A percentile compares a stretch with the other conserved stretches of the same genome.
phyloP scores from a whole-genome alignment of 768 basidiomycete genomes.

The Phlebiopsis flavidoalba region DNA sequence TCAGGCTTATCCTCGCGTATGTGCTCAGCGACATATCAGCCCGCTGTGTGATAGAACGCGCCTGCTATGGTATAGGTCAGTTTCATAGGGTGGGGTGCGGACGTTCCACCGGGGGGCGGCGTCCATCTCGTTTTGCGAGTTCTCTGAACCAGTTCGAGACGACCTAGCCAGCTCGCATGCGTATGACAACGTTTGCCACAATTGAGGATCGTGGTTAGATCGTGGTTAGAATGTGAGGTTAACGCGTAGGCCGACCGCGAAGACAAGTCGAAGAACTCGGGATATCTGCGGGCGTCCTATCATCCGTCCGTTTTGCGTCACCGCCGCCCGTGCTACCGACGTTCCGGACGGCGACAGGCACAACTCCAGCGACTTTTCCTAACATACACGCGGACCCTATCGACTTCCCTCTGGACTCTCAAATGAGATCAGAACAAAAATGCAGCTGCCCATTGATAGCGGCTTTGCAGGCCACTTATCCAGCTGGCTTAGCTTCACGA shows the following conservation, averaged over 20 bases:
- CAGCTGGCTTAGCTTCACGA: background rate
- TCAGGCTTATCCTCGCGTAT: conserved; percentile 58
- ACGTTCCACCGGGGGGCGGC: too few species aligned
- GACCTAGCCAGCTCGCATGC: background rate
- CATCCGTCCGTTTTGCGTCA: too few species aligned
- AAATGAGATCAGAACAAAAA: background rate
- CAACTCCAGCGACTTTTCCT: background rate
- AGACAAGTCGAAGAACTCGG: too few species aligned
- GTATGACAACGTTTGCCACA: background rate
- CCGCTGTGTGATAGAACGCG: conserved; percentile 71
- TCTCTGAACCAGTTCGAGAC: background rate
- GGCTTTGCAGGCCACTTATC: background rate
- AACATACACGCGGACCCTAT: background rate
- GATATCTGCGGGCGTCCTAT: too few species aligned
- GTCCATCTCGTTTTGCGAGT: background rate
- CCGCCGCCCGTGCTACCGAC: too few species aligned
- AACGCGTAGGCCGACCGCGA: too few species aligned
- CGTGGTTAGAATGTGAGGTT: too few species aligned
- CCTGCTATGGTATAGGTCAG: conserved; percentile 51
- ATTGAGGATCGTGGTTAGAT: too few species aligned
- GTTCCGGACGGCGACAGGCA: background rate
- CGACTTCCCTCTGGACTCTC: background rate
- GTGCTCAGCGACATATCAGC: conserved; percentile 61
- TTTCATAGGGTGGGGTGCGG: conserved; percentile 15
- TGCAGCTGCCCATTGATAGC: background rate